Conservation (phyloP, 352 stramenopile genomes). For the Globisporangium irregulare region DNA sequence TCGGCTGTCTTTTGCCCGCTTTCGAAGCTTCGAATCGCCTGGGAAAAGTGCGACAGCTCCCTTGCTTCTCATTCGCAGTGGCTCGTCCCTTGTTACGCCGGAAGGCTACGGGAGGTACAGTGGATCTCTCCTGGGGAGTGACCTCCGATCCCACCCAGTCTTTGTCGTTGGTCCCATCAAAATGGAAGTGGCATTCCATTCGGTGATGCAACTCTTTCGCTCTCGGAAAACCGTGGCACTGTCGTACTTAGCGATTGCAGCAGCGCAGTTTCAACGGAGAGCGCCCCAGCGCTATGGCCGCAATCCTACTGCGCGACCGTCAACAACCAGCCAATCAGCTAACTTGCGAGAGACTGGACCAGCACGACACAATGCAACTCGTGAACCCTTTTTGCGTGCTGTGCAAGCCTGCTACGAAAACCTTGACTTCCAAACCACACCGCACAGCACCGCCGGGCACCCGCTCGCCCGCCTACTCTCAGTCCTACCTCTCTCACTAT, state of each 20-base stretch:
- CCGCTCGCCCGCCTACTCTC: neutral
- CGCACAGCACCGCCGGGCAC: too few species aligned
- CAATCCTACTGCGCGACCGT: neutral
- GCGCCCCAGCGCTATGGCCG: neutral
- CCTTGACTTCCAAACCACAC: neutral
- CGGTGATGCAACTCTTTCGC: too few species aligned
- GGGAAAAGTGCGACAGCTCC: neutral
- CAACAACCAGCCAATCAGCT: neutral
- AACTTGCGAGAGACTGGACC: neutral
- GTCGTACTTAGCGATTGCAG: neutral
- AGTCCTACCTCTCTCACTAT: conserved; percentile 4
- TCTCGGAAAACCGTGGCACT: too few species aligned
- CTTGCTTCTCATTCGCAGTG: neutral
- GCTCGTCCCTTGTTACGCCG: neutral
- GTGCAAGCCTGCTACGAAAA: neutral
- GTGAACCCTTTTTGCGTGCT: neutral
- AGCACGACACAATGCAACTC: neutral
- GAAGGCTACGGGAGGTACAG: neutral
- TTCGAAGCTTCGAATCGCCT: neutral
- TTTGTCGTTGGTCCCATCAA: too few species aligned
- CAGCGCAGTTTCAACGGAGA: neutral
- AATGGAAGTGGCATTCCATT: too few species aligned
- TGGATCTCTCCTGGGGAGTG: neutral
- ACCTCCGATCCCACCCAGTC: neutral
- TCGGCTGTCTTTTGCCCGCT: neutral